Base-by-base conservation (phyloP, 768 basidiomycete genomes). In the Pleurotus citrinopileatus region DNA sequence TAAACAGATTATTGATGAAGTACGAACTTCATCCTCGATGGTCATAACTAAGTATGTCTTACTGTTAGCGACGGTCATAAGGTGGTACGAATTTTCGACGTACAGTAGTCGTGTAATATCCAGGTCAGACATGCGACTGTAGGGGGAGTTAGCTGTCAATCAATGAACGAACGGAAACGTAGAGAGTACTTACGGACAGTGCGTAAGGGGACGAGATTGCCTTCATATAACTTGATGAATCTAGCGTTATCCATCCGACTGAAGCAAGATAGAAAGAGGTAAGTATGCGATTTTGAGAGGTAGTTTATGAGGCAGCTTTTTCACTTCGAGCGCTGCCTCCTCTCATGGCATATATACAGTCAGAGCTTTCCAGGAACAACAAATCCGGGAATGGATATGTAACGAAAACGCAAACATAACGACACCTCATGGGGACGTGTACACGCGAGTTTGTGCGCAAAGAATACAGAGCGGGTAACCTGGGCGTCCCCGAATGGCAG, bases 91-190 rank as follows among this genome's bases (percentile, higher is more conserved):
- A 45, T 15, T 22, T n/a, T 27, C 17, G 40, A 26, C 68, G 34
- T 46, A 70, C 70, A 60, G 56, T 72, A 72, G 57, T 74, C 72
- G 51, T 72, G 66, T 2, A 74, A 32, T 9, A 70, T 63, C 72
- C 72, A 74, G 19, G 71, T 71, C 15, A 74, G 59, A 45, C 66
- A 67, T 15, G 61, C 65, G 9, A 71, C 69, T 70, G 22, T 4
- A 17, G 2, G 50, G 19, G 4, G 36, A 15, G 5, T 3, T 13
- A 13, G 17, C n/a, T n/a, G n/a, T n/a, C 26, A 32, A 28, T 7
- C 17, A 6, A n/a, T n/a, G 8, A 27, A 26, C 15, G n/a, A 17
- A 19, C 32, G 13, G 32, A 34, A 37, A 50, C 9, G 10, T 17
- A 34, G 15, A 19, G 12, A 2, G 15, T 10, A 36, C 48, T 8